Base-by-base conservation (phyloP, 345 rosid genomes). In the Draba incana region DNA sequence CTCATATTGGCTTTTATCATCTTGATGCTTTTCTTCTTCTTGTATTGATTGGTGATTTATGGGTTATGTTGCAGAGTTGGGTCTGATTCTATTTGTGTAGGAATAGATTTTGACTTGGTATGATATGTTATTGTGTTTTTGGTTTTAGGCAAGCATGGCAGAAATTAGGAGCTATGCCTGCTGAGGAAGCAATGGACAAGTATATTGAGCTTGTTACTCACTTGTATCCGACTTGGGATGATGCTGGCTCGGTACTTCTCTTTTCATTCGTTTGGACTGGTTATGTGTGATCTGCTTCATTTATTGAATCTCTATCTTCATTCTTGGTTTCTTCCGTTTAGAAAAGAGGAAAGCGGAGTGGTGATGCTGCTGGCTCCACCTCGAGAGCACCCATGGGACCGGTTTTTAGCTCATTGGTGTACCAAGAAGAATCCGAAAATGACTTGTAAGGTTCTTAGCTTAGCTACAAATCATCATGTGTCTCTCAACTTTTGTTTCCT, bases 161-260 rank as follows among this genome's bases (percentile, higher is more conserved):
- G 76, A 86, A 92, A 68, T 54, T 92, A 78, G 98, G 98, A 77
- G 86, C 88, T 42, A 84, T 93, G 95, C 90, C 98, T 66, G 84
- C 97, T 27, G 97, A 93, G 78, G 96, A 87, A 65, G 97, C 98
- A 4, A 93, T 88, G 97, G 85, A 83, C 84, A 87, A 84, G 77
- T 93, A 90, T 69, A 80, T 93, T 39, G 96, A 86, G n/a, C 78
- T 88, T 48, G 94, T 93, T 50, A 84, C 92, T 6, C 92, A 87
- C 76, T 62, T 88, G n/a, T 87, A 81, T 75, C 98, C 98, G 37
- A 58, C 88, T 64, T 93, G 98, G 98, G 68, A 72, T 58, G 79
- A 81, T 58, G 97, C 91, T 62, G 73, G 87, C 66, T 16, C 55
- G 81, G 79, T 69, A 79, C n/a, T 65, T 76, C 37, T 75, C 43